Base-by-base conservation (phyloP, 2,329 filamentous ascomycete genomes). In the Verticillium alfalfae region DNA sequence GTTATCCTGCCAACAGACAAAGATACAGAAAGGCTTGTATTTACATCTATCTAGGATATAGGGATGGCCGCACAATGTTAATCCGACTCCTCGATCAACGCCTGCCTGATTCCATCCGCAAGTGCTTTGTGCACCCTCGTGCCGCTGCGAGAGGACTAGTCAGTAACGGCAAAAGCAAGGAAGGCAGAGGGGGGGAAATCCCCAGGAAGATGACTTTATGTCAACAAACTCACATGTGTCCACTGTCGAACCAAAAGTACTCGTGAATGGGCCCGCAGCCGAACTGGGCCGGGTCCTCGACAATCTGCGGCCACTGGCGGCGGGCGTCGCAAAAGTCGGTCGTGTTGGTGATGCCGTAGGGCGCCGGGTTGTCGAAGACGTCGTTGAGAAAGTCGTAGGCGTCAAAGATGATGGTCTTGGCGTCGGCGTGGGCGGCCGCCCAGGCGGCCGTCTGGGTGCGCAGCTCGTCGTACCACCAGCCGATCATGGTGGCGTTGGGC, bases 241-340 rank as follows among this genome's bases (percentile, higher is more conserved):
- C 71, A 13, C 64, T 65, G 38, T 73, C 68, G 60, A 70, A 72
- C 71, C 72, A 74, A 49, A 73, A 73, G 38, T 73, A 73, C 52
- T 69, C 60, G 10, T 67, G 63, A 9, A 73, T 57, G 3, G 67
- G 70, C 13, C 66, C 61, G 57, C 71, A 74, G 3, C 70, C 70
- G 56, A 70, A 73, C 18, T 66, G 61, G 16, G 60, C 61, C 18
- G 67, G 61, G 60, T 70, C 59, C 4, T 62, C 62, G 18, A 64
- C 59, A 10, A 71, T 67, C 16, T 68, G 69, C 4, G 65, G 63
- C 64, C 62, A 65, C 1, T 72, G 62, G 8, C 66, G 62, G 59
- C 68, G 71, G 0, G 63, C 67, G 7, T 63, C 22, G 60, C 71
- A 72, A 62, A 68, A 72, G 10, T 62, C 62, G 2, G 67, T 71